Evolutionary conservation across 768 basidiomycete genomes (phyloP), one percentile per base, ranked within the genome.

Genomic region (Phlegmacium glaucopus): DNA sequence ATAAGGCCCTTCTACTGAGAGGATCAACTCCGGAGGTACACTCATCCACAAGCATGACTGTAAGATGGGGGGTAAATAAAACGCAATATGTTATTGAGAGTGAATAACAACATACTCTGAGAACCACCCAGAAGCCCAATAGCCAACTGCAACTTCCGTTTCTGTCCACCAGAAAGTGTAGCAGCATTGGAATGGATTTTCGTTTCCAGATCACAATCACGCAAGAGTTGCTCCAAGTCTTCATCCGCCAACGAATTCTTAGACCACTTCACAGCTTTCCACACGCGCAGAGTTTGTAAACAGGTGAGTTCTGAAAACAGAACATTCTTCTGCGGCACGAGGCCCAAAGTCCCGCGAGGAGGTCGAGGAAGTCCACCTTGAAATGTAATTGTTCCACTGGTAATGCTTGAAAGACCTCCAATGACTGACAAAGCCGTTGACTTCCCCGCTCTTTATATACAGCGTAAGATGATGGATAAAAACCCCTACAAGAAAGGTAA

Each of bases 1-100:
- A 92, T 6, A 92, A 65, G 1, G 89, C 80, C 27, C 89, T 74
- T 42, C 89, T 72, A 47, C 88, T 89, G 29, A 92, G 65, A 2
- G 89, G 89, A 60, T 92, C 89, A 9, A 92, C 84, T 2, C 89
- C 89, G 17, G 85, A 88, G 1, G 87, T 90, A 58, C 83, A 85
- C 61, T 83, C 81, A 54, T 83, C 81, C 9, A 82, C 77, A n/a
- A 80, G 69, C 27, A 81, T 70, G 48, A 82, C 74, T 77, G 37
- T 2, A 47, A 26, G n/a, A n/a, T n/a, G n/a, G n/a, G 35, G 40
- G 25, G 30, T 8, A 34, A 36, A 11, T n/a, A 3, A 16, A n/a
- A n/a, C 25, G 28, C 41, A 18, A 47, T 35, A 47, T 12, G 16
- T 32, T 22, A n/a, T 29, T n/a, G 39, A 10, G 12, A n/a, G 15